Evolutionary conservation across 2,329 filamentous ascomycete species (phyloP).

Genomic region (Colletotrichum melonis): DNA sequence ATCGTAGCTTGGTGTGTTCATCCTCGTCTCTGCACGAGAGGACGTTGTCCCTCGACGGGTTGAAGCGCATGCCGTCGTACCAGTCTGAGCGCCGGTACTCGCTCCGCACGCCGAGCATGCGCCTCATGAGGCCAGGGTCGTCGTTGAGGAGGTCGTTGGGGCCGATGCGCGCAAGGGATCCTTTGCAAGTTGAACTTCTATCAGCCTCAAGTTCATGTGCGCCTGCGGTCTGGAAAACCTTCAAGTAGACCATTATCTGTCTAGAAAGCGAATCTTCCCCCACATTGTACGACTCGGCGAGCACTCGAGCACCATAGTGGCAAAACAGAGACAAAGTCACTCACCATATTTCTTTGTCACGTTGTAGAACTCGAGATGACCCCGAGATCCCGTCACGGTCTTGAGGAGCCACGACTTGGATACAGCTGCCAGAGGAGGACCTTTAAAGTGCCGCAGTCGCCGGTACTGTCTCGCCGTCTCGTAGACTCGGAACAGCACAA

Average conservation of each 20-base stretch:
- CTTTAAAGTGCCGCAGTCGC: constrained; percentile 53
- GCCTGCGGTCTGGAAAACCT: too few species aligned
- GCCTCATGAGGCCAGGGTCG: constrained; percentile 42
- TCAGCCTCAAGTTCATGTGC: too few species aligned
- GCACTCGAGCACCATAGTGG: too few species aligned
- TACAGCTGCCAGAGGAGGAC: constrained; percentile 49
- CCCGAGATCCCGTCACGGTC: constrained; percentile 43
- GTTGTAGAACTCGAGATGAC: constrained; percentile 49
- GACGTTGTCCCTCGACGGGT: constrained; percentile 63
- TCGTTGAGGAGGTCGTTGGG: constrained; percentile 36
- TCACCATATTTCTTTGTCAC: constrained; percentile 48
- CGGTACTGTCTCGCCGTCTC: constrained; percentile 44
- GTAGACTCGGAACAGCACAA: constrained; percentile 28
- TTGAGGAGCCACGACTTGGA: constrained; percentile 54
- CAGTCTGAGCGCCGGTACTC: constrained; percentile 51
- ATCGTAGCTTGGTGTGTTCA: constrained; percentile 52
- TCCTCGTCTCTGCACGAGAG: constrained; percentile 60
- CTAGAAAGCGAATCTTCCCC: too few species aligned
- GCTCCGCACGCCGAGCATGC: constrained; percentile 49
- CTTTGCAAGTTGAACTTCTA: not conserved
- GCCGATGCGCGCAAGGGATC: constrained; percentile 34
- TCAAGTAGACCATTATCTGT: too few species aligned
- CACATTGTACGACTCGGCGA: too few species aligned
- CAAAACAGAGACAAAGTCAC: not conserved
- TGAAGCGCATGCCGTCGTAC: constrained; percentile 61